A percentile compares a stretch with the other conserved stretches of the same genome.
These are phyloP conservation scores for Caloboletus inedulis DNA, from an alignment of 1,284 basidiomycete species.

Conservation along the genomic window DNA sequence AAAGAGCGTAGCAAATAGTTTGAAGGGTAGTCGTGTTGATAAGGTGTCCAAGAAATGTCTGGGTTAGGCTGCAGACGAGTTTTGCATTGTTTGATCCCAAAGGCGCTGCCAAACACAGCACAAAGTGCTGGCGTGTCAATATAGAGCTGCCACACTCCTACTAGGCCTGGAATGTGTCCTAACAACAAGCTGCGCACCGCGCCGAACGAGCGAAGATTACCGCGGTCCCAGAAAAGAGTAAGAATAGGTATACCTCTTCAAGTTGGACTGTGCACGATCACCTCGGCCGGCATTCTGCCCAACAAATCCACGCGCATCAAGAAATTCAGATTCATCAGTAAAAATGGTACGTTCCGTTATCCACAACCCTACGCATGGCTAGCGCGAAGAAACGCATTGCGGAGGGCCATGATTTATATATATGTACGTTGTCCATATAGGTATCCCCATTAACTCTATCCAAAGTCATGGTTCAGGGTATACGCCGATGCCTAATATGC, in stretches of 20 bases:
- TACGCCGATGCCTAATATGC: background rate
- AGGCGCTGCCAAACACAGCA: slow-evolving; percentile 5
- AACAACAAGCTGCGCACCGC: background rate
- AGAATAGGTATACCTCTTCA: too few species aligned
- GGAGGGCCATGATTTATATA: background rate
- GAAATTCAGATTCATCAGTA: background rate
- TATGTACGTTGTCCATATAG: background rate
- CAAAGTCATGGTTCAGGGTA: background rate
- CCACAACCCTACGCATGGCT: background rate
- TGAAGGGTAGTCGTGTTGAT: background rate
- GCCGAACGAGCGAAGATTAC: background rate
- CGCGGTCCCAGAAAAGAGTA: background rate
- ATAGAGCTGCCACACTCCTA: too few species aligned
- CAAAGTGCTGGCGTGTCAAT: background rate
- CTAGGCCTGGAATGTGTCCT: background rate
- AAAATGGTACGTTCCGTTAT: background rate
- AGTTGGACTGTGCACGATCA: background rate
- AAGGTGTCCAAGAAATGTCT: background rate
- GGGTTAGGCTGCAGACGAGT: slow-evolving; percentile 11
- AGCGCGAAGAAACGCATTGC: background rate
- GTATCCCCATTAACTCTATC: background rate
- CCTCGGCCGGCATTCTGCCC: background rate
- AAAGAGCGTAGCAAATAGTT: background rate
- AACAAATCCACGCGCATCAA: background rate
- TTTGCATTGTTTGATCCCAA: slow-evolving; percentile 16